phyloP scores from a whole-genome alignment of 2,329 filamentous ascomycete genomes.

The Knufia petricola region DNA sequence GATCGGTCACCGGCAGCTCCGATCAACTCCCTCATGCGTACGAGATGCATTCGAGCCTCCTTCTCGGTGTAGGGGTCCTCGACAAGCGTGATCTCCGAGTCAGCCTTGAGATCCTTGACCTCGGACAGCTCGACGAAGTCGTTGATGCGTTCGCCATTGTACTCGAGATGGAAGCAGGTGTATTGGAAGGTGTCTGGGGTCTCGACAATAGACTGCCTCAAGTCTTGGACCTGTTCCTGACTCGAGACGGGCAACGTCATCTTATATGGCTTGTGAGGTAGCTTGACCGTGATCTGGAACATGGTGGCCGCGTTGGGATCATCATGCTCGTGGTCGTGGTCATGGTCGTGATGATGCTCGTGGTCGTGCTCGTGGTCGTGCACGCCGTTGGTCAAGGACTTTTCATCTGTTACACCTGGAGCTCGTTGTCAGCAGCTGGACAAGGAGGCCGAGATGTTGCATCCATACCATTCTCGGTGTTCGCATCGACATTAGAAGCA shows the following conservation, averaged over 20 bases:
- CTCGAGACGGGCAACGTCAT: constrained; percentile 83
- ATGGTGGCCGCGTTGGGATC: constrained; percentile 36
- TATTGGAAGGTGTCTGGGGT: constrained; percentile 88
- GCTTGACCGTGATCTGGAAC: constrained; percentile 65
- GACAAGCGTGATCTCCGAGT: constrained; percentile 70
- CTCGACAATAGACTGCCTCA: constrained; percentile 93
- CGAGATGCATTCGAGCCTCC: constrained; percentile 88
- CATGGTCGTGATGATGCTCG: constrained; percentile 16
- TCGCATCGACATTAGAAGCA: constrained; percentile 22
- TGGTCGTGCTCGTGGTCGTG: constrained; percentile 14
- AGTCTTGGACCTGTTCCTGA: constrained; percentile 94
- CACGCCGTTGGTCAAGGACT: background rate
- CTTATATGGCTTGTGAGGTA: constrained; percentile 69
- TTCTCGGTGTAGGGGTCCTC: constrained; percentile 98
- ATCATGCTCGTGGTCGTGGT: constrained; percentile 17
- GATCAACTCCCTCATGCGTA: constrained; percentile 84
- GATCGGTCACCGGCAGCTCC: constrained; percentile 83
- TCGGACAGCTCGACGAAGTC: constrained; percentile 91
- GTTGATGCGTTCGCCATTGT: constrained; percentile 80
- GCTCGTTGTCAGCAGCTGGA: background rate
- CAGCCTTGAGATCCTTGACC: constrained; percentile 64
- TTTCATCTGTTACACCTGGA: constrained; percentile 4
- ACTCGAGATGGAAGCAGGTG: constrained; percentile 96
- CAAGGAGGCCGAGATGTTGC: background rate
- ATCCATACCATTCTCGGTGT: constrained; percentile 17